These are phyloP conservation scores for Tetraselmis chui DNA, from an alignment of 139 green algal species.

Conservation along the genomic window DNA sequence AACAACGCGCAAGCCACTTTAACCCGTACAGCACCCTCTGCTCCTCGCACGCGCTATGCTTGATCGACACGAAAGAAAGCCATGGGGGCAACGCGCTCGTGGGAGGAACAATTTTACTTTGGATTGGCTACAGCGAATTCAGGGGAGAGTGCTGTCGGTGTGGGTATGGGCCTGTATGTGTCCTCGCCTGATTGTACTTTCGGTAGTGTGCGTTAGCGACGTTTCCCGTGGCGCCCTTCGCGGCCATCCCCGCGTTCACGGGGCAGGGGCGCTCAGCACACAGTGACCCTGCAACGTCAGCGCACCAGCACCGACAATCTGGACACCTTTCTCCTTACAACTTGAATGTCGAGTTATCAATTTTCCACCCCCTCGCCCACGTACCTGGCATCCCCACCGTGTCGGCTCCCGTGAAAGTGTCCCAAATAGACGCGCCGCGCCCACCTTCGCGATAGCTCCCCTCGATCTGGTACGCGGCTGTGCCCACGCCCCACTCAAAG, in stretches of 20 bases:
- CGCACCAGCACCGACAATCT: not conserved
- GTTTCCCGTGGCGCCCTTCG: not conserved
- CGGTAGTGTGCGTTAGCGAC: not conserved
- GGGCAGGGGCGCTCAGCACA: not conserved
- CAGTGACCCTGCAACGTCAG: not conserved
- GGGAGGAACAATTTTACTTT: too few relatives aligned
- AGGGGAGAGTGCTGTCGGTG: too few relatives aligned
- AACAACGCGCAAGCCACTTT: too few relatives aligned
- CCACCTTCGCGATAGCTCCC: constrained; percentile 20
- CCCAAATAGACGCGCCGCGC: constrained; percentile 36
- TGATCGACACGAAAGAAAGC: too few relatives aligned
- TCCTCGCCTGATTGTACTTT: not conserved
- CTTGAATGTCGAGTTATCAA: too few relatives aligned
- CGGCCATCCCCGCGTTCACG: not conserved
- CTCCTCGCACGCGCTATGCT: too few relatives aligned
- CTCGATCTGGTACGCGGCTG: constrained; percentile 15
- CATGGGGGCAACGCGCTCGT: too few relatives aligned
- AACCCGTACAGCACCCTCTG: too few relatives aligned
- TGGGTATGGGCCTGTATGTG: too few relatives aligned
- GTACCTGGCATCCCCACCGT: not conserved
- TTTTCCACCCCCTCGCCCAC: too few relatives aligned
- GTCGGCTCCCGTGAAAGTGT: constrained; percentile 26
- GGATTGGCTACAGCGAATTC: too few relatives aligned
- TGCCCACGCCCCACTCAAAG: not conserved
- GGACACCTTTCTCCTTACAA: too few relatives aligned